Base-by-base conservation (phyloP, 208 protist genomes). In the Vickermania spadyakhi region DNA sequence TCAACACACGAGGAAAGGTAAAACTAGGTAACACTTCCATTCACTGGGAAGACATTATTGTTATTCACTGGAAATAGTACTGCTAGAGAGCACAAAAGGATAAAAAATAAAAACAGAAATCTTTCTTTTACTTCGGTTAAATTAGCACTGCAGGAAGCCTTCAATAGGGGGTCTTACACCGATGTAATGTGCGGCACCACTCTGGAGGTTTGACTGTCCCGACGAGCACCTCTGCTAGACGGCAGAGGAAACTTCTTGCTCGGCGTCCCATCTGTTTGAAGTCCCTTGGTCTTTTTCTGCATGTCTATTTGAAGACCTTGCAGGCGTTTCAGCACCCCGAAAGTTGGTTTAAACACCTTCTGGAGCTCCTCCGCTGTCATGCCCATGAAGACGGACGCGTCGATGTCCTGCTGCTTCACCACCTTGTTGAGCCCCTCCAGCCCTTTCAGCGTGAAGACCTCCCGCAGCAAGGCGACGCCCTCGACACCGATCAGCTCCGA, bases 271-370 rank as follows among this genome's bases (percentile, higher is more conserved):
- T 49, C 41, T 23, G 7, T 26, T 21, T 21, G 23, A 13, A 56
- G 25, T 13, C 13, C 7, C 23, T 60, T 5, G 27, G 81, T 22
- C 18, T 76, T 81, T 31, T 56, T 59, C 3, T 73, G 64, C 25
- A 94, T 73, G 62, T 94, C 88, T 18, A 66, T 42, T 58, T 96
- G 89, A 11, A 96, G 73, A 29, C 81, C 51, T 50, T 80, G 62
- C n/a, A 96, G 72, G 28, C 83, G 80, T 72, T 86, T 91, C 4
- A 72, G 64, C 4, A 93, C 59, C 25, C 86, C 89, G 68, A 89
- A 88, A 0, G 89, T 96, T 1, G 84, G 68, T 64, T 84, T 90
- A 66, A 96, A 96, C 2, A 90, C 77, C 4, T 56, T 71, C 54
- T 73, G 69, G 26, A 93, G 75, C 36, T 93, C 85, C 2, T 74